Evolutionary conservation across 129 eudicot species (phyloP), one percentile per base, ranked within the genome.

Genomic region (Cynara cardunculus): DNA sequence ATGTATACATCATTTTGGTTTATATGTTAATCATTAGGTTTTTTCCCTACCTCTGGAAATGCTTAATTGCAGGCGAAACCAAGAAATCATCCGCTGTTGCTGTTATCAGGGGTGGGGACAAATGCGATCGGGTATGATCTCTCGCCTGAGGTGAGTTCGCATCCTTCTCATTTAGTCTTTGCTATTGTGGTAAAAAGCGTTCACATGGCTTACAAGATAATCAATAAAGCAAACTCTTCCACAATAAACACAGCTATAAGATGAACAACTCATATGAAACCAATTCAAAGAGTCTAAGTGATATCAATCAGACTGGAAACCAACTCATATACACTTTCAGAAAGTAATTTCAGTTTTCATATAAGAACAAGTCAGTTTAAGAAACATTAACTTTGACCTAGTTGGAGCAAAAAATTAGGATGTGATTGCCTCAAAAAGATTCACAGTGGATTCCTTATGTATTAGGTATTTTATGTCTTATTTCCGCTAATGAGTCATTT

Each of bases 81-180:
- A 71, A 92, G 97, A 80, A 89, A 95, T 87, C 97, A 95, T 83
- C 99, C 97, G 64, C 80, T 95, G 75, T 77, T 95, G 92, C 89
- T 95, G 85, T 80, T 95, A 83, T 95, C 99, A 0, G 97, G 97
- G 5, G 99, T 95, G 32, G 97, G 95, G 14, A 95, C 99, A 34
- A 95, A 95, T 87, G 99, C 97, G 44, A 88, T 95, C 71, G 97
- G 97, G 56, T 95, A 95, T 44, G 99, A 95, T 88, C 97, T 95
- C 41, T 84, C 99, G 49, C 97, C 95, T 7, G 97, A 80, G 97
- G 99, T 90, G 39, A 27, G 89, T 87, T 83, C 69, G 61, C 27
- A 64, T 24, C 25, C 13, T 56, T 9, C 22, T 18, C 7, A 18
- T 49, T 49, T 49, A 46, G 62, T 46, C 19, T 46, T 46, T 46